Evolutionary conservation across 257 asterid species (phyloP), one percentile per base, ranked within the genome.

Genomic region (Gynochthodes officinalis): DNA sequence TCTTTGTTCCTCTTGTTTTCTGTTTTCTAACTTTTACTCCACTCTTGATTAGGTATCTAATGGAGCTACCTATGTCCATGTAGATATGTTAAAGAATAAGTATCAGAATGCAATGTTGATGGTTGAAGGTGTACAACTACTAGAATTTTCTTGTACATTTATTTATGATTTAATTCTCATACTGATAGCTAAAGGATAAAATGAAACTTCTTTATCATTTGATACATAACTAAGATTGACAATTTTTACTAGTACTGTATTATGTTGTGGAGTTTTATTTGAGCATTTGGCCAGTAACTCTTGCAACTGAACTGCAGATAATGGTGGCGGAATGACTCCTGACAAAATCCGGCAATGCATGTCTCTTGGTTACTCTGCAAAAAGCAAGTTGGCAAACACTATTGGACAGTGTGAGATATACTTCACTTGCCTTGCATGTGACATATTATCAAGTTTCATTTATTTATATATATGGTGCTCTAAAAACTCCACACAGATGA

Each of bases 301-400:
- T 8, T 32, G 6, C 53, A 21, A 14, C 18, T 4, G 13, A 58
- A 57, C 0, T 70, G 59, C 84, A 91, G 98, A 93, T 81, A 72
- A 93, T 67, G 97, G 96, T 1, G 96, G 98, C 21, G 98, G 98
- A 37, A 93, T 93, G 98, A 76, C 78, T 57, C 96, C 97, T 2
- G 90, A 86, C 27, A 84, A 83, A 74, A 82, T 93, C 85, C 86
- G 98, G 0, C 86, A 82, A 33, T 93, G 98, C 89, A 89, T 90
- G 96, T 87, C 95, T 71, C 82, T 93, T 0, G 97, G 98, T 43
- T 93, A 90, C 79, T 90, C 98, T 7, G 91, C 84, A 0, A 93
- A 93, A 62, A 89, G 91, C 86, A 87, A 84, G 80, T 70, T 82
- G 71, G 80, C 85, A 2, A 85, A 87, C 76, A 85, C 93, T 16